phyloP scores from a whole-genome alignment of 2,329 filamentous ascomycete species.

The Neoarthrinium moseri region DNA sequence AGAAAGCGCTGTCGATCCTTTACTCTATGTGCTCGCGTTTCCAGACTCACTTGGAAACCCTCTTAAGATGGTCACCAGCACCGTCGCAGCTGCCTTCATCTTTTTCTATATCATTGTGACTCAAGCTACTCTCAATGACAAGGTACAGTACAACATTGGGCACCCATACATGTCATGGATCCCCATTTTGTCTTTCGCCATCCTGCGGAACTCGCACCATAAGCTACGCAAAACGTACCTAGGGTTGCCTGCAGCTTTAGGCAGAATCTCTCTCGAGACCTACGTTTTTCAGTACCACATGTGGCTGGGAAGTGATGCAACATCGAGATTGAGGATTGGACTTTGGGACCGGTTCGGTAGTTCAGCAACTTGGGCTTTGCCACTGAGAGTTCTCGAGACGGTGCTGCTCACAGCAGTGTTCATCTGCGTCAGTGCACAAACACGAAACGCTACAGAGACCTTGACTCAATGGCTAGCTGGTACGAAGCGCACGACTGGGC shows the following conservation, averaged over 20 bases:
- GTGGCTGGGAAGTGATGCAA: slow-evolving; percentile 59
- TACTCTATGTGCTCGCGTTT: background rate
- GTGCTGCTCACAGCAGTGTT: slow-evolving; percentile 24
- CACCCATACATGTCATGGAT: slow-evolving; percentile 54
- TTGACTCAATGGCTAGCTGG: slow-evolving; percentile 15
- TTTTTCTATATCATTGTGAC: slow-evolving; percentile 32
- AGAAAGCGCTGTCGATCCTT: slow-evolving; percentile 4
- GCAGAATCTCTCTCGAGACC: slow-evolving; percentile 56
- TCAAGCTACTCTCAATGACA: slow-evolving; percentile 17
- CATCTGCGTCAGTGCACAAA: slow-evolving; percentile 19
- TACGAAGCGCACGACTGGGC: background rate
- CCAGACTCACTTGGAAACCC: background rate
- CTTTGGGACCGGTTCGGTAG: slow-evolving; percentile 6
- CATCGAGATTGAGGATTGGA: slow-evolving; percentile 41
- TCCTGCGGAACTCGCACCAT: slow-evolving; percentile 48
- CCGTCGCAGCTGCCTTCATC: slow-evolving; percentile 18
- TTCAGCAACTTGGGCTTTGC: slow-evolving; percentile 8
- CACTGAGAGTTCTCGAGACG: slow-evolving; percentile 20
- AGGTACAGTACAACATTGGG: slow-evolving; percentile 45
- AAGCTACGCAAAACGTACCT: slow-evolving; percentile 42
- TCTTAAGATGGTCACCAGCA: slow-evolving; percentile 1
- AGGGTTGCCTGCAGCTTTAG: slow-evolving; percentile 50
- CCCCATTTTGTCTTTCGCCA: slow-evolving; percentile 50
- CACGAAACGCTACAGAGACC: slow-evolving; percentile 19
- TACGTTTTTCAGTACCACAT: slow-evolving; percentile 62